Percentiles rank a stretch among this genome's conserved stretches.
These are phyloP conservation scores for Trichocladium antarcticum DNA, from an alignment of 495 filamentous ascomycete genomes.

Conservation along the genomic window DNA sequence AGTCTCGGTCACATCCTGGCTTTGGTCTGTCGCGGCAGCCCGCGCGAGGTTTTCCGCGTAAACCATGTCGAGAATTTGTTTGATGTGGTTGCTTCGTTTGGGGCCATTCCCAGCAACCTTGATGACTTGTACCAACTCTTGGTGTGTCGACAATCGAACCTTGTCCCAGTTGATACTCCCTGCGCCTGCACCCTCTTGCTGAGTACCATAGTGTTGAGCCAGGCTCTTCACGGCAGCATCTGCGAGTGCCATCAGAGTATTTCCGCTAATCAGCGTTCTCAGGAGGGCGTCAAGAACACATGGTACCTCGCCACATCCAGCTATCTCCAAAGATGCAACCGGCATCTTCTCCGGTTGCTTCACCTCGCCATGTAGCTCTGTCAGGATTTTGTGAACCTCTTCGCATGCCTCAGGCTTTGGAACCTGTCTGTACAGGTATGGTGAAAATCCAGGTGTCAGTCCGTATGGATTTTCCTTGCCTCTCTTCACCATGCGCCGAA, in stretches of 20 bases:
- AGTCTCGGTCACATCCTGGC: background rate
- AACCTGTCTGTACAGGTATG: constrained; percentile 56
- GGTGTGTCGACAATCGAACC: constrained; percentile 50
- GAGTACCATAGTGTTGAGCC: constrained; percentile 52
- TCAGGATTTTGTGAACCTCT: constrained; percentile 59
- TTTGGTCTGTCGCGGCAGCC: background rate
- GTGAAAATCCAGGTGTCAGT: constrained; percentile 41
- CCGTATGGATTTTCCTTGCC: constrained; percentile 37
- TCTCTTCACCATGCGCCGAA: constrained; percentile 21
- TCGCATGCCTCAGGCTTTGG: constrained; percentile 66
- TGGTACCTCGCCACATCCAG: constrained; percentile 90
- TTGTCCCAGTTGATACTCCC: constrained; percentile 84
- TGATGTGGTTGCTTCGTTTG: constrained; percentile 64
- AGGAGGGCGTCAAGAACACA: constrained; percentile 83
- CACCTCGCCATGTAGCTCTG: constrained; percentile 54
- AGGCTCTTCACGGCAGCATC: constrained; percentile 61
- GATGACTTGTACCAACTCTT: constrained; percentile 62
- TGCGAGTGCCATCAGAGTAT: constrained; percentile 56
- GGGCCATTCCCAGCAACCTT: constrained; percentile 56
- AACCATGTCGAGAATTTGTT: constrained; percentile 69
- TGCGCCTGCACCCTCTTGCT: constrained; percentile 30
- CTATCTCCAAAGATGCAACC: constrained; percentile 61
- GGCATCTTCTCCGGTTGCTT: constrained; percentile 57
- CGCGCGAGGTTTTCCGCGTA: constrained; percentile 51
- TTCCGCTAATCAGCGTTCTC: constrained; percentile 67